These are phyloP conservation scores for Geotrichum restrictum DNA, from an alignment of 1,139 yeast species.

Conservation along the genomic window DNA sequence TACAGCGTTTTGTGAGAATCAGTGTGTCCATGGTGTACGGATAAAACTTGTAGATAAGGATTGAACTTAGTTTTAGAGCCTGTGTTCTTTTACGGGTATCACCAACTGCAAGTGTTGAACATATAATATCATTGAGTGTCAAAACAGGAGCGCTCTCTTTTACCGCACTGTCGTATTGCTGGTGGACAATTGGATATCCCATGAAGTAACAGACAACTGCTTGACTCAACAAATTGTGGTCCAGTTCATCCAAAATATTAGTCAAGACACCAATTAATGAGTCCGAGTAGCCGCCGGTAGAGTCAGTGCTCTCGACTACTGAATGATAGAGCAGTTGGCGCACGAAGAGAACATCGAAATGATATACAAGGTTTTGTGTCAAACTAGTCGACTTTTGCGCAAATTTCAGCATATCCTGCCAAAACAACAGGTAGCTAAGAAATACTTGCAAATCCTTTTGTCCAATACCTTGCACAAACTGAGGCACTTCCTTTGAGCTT, in stretches of 20 bases:
- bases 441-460: constrained; percentile 26
- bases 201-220: constrained; percentile 29
- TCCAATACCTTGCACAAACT: neutral
- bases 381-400: constrained; percentile 25
- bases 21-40: constrained; percentile 28
- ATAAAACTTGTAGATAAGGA: constrained; percentile 30
- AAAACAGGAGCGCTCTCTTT: constrained; percentile 23
- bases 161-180: constrained; percentile 5
- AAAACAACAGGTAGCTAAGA: constrained; percentile 32
- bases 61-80: constrained; percentile 29
- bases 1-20: constrained; percentile 12
- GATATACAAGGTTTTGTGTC: constrained; percentile 26
- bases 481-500: neutral
- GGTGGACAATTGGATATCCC: constrained; percentile 17
- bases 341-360: constrained; percentile 33
- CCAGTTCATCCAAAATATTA: constrained; percentile 30
- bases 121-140: constrained; percentile 27
- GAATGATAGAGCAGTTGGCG: constrained; percentile 34
- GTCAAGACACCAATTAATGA: constrained; percentile 22
- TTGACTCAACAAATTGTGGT: constrained; percentile 31
- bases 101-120: constrained; percentile 25
- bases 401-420: constrained; percentile 34
- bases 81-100: constrained; percentile 24
- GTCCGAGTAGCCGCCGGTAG: constrained; percentile 24
- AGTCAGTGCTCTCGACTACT: constrained; percentile 29